Percentiles rank a stretch among this genome's conserved stretches.
Evolutionary conservation across 83 land plant species (phyloP).

Genomic region (Thuja plicata): DNA sequence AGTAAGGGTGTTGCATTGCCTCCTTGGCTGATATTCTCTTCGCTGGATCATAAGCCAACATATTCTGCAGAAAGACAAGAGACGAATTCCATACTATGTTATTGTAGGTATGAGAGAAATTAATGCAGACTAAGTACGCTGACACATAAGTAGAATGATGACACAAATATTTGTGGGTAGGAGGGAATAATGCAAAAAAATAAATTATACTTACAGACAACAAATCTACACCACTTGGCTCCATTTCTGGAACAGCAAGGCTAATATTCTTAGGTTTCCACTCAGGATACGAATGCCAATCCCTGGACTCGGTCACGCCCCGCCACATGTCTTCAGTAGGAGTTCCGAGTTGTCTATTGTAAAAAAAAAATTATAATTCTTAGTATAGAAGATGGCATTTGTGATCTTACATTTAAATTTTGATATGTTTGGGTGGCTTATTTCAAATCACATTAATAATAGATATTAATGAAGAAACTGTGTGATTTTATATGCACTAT

Average conservation of each 20-base stretch:
- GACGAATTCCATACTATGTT: too few species aligned
- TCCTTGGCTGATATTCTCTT: slow-evolving; percentile 55
- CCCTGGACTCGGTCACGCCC: slow-evolving; percentile 51
- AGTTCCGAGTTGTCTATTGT: slow-evolving; percentile 47
- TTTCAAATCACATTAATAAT: too few species aligned
- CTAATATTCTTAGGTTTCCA: slow-evolving; percentile 64
- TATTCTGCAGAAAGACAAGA: slow-evolving; percentile 27
- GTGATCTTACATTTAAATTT: too few species aligned
- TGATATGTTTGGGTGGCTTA: too few species aligned
- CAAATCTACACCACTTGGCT: slow-evolving; percentile 69
- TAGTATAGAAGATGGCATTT: neutral
- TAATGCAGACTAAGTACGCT: too few species aligned
- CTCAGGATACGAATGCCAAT: slow-evolving; percentile 76
- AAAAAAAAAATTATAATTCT: neutral
- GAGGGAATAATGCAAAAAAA: neutral
- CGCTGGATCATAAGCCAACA: slow-evolving; percentile 52
- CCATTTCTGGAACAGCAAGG: slow-evolving; percentile 55
- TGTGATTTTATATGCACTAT: too few species aligned
- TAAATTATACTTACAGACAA: slow-evolving; percentile 41
- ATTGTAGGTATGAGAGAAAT: too few species aligned
- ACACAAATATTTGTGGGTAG: too few species aligned
- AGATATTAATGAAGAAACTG: too few species aligned
- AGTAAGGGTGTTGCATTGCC: slow-evolving; percentile 63
- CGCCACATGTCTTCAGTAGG: slow-evolving; percentile 74
- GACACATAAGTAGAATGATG: too few species aligned